phyloP scores from a whole-genome alignment of 2,329 filamentous ascomycete genomes.

The Fusarium neocosmosporiellum region DNA sequence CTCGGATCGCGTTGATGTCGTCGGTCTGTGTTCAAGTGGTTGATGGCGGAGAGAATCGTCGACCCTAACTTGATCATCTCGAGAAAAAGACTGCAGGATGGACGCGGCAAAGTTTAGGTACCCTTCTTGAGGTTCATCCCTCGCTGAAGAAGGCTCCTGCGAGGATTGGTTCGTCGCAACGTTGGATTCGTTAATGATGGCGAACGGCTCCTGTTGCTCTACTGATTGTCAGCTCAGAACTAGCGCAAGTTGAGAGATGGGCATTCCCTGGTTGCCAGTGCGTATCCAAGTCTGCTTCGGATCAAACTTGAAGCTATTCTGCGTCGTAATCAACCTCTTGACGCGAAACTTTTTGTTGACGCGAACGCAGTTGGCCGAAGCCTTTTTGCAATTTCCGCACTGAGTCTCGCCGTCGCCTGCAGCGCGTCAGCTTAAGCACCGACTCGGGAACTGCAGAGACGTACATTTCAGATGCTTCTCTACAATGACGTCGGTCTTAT shows the following conservation, averaged over 20 bases:
- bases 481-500: neutral
- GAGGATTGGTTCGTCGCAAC: neutral
- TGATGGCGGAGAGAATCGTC: neutral
- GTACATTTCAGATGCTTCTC: slow-evolving; percentile 32
- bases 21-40: neutral
- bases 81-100: slow-evolving; percentile 14
- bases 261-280: slow-evolving; percentile 10
- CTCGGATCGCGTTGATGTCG: neutral
- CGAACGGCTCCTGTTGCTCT: neutral
- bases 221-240: neutral
- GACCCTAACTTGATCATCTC: neutral
- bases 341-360: slow-evolving; percentile 24
- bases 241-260: neutral
- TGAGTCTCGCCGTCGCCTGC: slow-evolving; percentile 22
- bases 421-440: neutral
- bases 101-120: slow-evolving; percentile 12
- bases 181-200: slow-evolving; percentile 24
- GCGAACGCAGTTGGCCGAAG: slow-evolving; percentile 5
- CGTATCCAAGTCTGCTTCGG: slow-evolving; percentile 27
- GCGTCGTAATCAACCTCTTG: slow-evolving; percentile 23
- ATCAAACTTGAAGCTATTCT: slow-evolving; percentile 26
- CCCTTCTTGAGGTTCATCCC: slow-evolving; percentile 5
- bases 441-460: neutral
- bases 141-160: neutral
- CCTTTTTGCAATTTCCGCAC: slow-evolving; percentile 24